Percentiles rank a stretch among this genome's conserved stretches.
These are phyloP conservation scores for Aspergillus pseudoterreus DNA, from an alignment of 2,329 filamentous ascomycete species.

Conservation along the genomic window DNA sequence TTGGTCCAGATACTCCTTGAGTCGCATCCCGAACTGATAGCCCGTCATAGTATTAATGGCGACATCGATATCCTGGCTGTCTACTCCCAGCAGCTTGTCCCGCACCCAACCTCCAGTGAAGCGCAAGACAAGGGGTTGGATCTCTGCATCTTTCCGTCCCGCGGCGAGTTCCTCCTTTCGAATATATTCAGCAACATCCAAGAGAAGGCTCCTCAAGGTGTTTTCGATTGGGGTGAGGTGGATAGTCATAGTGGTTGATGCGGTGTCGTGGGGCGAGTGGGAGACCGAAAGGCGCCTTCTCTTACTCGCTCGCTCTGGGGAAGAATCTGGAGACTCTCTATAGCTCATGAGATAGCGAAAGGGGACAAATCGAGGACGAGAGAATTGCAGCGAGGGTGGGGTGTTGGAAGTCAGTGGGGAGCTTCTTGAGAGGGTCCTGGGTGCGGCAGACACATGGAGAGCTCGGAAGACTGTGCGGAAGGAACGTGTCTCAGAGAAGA, in stretches of 20 bases:
- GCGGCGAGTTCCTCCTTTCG: slow-evolving; percentile 38
- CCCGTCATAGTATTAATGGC: slow-evolving; percentile 50
- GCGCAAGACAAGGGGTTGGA: slow-evolving; percentile 37
- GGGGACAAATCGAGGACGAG: background rate
- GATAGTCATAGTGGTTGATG: slow-evolving; percentile 40
- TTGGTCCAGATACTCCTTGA: slow-evolving; percentile 42
- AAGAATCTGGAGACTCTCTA: slow-evolving; percentile 13
- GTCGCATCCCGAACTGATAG: slow-evolving; percentile 41
- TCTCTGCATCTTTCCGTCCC: slow-evolving; percentile 20
- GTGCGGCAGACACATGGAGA: slow-evolving; percentile 11
- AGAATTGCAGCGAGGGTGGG: background rate
- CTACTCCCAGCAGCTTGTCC: slow-evolving; percentile 46
- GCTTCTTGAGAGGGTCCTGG: background rate
- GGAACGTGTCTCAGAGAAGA: slow-evolving; percentile 15
- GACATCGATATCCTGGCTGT: slow-evolving; percentile 49
- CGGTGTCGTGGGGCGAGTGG: slow-evolving; percentile 9
- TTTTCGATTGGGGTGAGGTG: slow-evolving; percentile 66
- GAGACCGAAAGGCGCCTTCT: slow-evolving; percentile 31
- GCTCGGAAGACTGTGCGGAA: slow-evolving; percentile 11
- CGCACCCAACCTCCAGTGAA: slow-evolving; percentile 51
- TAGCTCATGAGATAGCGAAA: slow-evolving; percentile 24
- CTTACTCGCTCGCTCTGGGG: slow-evolving; percentile 26
- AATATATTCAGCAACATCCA: slow-evolving; percentile 77
- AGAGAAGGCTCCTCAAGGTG: slow-evolving; percentile 69
- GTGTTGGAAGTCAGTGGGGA: slow-evolving; percentile 1